Conservation (phyloP, 306 rosid genomes). For the Astragalus membranaceus region DNA sequence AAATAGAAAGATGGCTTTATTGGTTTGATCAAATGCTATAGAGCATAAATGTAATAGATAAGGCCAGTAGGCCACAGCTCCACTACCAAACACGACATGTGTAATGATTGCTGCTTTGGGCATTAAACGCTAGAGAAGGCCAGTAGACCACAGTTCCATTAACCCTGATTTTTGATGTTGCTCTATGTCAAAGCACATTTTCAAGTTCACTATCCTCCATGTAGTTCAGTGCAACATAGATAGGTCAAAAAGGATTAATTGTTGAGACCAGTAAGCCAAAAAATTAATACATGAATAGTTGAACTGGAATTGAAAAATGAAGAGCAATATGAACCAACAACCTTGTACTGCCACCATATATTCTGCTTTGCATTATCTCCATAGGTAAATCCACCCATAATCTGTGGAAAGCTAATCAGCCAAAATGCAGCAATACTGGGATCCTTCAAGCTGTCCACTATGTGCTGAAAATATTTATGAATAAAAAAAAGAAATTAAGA, state of each 20-base stretch:
- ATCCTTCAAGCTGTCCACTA: constrained; percentile 87
- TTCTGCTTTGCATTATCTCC: constrained; percentile 81
- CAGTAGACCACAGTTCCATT: background rate
- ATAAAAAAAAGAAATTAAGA: background rate
- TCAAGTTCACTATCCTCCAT: background rate
- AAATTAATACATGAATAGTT: background rate
- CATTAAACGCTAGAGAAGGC: background rate
- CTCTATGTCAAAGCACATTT: constrained; percentile 12
- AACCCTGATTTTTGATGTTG: background rate
- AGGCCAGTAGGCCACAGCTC: background rate
- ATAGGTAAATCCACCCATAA: constrained; percentile 72
- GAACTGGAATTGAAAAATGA: constrained; percentile 11
- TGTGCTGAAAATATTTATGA: constrained; percentile 52
- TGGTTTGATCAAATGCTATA: background rate
- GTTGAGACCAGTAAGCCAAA: background rate
- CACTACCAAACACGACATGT: background rate
- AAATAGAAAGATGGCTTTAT: background rate
- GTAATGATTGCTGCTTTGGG: background rate
- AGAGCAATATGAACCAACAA: constrained; percentile 29
- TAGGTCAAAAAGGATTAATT: constrained; percentile 10
- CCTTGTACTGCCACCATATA: constrained; percentile 95
- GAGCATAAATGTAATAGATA: background rate
- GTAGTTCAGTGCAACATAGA: background rate
- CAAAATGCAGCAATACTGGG: constrained; percentile 97
- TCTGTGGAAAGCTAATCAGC: constrained; percentile 83